These are phyloP conservation scores for Sporodiniella umbellata DNA, from an alignment of 371 early-diverging fungal species.

Conservation along the genomic window DNA sequence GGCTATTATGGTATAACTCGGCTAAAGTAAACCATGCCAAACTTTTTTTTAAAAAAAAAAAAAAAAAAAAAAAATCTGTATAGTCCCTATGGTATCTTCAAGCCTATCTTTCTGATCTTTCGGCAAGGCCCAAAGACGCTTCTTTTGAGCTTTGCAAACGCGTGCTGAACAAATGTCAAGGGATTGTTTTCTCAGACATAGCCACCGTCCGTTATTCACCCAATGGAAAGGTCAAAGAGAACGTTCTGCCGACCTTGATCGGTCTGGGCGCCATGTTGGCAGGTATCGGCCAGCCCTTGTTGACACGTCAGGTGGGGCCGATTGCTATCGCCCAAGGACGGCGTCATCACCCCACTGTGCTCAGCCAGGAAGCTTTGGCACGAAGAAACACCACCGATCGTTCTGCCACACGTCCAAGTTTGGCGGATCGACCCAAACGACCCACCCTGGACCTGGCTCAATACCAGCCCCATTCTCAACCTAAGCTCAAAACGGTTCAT, in stretches of 20 bases:
- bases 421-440: neutral
- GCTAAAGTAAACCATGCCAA: too few species aligned
- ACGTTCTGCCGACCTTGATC: constrained; percentile 75
- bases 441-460: too few species aligned
- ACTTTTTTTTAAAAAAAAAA: too few species aligned
- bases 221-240: constrained; percentile 64
- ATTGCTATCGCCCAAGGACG: constrained; percentile 80
- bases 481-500: too few species aligned
- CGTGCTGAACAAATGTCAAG: constrained; percentile 79
- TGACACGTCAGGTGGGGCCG: constrained; percentile 67
- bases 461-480: too few species aligned
- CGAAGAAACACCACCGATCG: constrained; percentile 18
- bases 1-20: constrained; percentile 73
- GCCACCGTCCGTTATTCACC: constrained; percentile 34
- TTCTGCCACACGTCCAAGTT: neutral
- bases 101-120: constrained; percentile 78
- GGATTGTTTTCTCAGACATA: constrained; percentile 73
- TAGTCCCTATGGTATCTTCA: constrained; percentile 91
- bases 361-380: constrained; percentile 2
- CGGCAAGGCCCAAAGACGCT: constrained; percentile 56
- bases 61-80: too few species aligned
- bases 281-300: constrained; percentile 68
- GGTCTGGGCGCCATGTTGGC: constrained; percentile 81
- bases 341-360: constrained; percentile 42
- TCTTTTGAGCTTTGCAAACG: constrained; percentile 78